These are phyloP conservation scores for Ammopiptanthus mongolicus DNA, from an alignment of 306 rosid species.

Conservation along the genomic window DNA sequence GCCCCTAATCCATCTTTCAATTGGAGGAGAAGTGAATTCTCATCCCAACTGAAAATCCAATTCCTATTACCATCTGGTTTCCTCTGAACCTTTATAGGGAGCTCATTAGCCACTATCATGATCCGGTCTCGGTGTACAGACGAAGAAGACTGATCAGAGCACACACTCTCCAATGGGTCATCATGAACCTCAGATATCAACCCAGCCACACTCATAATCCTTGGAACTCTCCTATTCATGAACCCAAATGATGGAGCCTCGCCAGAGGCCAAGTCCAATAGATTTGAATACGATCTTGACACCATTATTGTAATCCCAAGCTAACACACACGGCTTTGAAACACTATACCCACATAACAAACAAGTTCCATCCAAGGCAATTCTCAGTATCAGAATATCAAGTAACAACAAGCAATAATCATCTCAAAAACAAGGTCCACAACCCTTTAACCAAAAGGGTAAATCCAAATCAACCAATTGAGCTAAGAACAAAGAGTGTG, in stretches of 20 bases:
- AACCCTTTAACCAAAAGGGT: not conserved
- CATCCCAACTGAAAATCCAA: slow-evolving; percentile 79
- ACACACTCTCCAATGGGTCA: slow-evolving; percentile 48
- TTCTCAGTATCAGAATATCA: not conserved
- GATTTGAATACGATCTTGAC: slow-evolving; percentile 38
- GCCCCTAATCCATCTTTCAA: slow-evolving; percentile 79
- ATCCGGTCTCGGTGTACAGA: slow-evolving; percentile 49
- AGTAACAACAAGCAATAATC: not conserved
- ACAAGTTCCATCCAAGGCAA: slow-evolving; percentile 22
- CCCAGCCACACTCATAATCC: slow-evolving; percentile 74
- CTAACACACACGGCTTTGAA: not conserved
- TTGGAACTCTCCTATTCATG: slow-evolving; percentile 48
- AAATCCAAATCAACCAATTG: not conserved
- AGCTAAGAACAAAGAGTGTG: not conserved
- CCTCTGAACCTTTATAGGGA: slow-evolving; percentile 66
- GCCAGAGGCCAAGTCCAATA: slow-evolving; percentile 54
- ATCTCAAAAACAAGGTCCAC: not conserved
- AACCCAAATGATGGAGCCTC: slow-evolving; percentile 58
- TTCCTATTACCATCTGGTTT: slow-evolving; percentile 29
- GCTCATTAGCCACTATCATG: slow-evolving; percentile 79
- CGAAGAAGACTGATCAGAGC: slow-evolving; percentile 51
- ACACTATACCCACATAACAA: slow-evolving; percentile 16
- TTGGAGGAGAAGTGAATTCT: slow-evolving; percentile 65
- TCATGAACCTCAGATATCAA: slow-evolving; percentile 62
- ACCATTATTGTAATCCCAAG: slow-evolving; percentile 19